Evolutionary conservation across 1,139 yeast species (phyloP).

Genomic region (Scheffersomyces quercinus): DNA sequence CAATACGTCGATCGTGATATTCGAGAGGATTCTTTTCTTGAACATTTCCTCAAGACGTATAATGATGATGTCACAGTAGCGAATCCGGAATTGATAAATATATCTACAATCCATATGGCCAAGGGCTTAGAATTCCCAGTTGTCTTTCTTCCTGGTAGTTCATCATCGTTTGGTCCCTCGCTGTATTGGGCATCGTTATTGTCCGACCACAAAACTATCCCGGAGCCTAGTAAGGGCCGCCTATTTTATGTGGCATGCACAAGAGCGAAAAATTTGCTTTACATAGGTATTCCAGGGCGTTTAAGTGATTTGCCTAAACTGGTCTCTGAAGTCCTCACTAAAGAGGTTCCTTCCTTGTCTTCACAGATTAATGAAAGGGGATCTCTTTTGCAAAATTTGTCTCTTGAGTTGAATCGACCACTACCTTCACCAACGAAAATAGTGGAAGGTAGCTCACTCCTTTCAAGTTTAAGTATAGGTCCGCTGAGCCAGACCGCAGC

Average conservation of each 20-base stretch:
- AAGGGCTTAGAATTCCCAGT: slow-evolving; percentile 74
- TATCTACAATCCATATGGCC: slow-evolving; percentile 70
- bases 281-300: slow-evolving; percentile 18
- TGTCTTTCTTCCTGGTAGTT: slow-evolving; percentile 53
- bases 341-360: slow-evolving; percentile 12
- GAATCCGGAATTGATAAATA: slow-evolving; percentile 36
- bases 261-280: slow-evolving; percentile 57
- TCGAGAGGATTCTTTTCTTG: slow-evolving; percentile 24
- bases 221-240: slow-evolving; percentile 25
- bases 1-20: slow-evolving; percentile 14
- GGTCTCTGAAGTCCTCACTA: slow-evolving; percentile 8
- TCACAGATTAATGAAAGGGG: slow-evolving; percentile 1
- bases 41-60: slow-evolving; percentile 46
- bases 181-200: slow-evolving; percentile 21
- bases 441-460: slow-evolving; percentile 8
- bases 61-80: slow-evolving; percentile 39
- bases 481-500: too few species aligned
- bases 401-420: slow-evolving; percentile 6
- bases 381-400: slow-evolving; percentile 6
- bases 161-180: slow-evolving; percentile 5
- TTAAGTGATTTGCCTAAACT: too few species aligned
- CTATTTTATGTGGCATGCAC: slow-evolving; percentile 66
- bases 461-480: too few species aligned
- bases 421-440: slow-evolving; percentile 9
- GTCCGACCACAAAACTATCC: slow-evolving; percentile 2